Percentiles rank a stretch among this genome's conserved stretches.
Evolutionary conservation across 129 eudicot genomes (phyloP).

Genomic region (Gnaphalium uliginosum): DNA sequence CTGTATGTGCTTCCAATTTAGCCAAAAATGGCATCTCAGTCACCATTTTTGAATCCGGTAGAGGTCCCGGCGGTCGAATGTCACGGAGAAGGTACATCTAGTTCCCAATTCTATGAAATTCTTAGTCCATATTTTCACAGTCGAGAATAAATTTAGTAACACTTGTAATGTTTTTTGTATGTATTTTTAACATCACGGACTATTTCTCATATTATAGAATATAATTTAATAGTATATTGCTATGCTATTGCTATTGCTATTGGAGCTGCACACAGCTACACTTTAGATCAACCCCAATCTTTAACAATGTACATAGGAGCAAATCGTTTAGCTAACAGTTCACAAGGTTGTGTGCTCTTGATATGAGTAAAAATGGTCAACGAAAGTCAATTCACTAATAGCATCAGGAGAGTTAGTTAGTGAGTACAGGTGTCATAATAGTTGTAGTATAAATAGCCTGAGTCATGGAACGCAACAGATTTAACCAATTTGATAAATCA

Average conservation of each 20-base stretch:
- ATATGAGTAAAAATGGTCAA: too few relatives aligned
- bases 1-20: slow-evolving; percentile 82
- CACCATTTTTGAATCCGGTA: slow-evolving; percentile 75
- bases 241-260: neutral
- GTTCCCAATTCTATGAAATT: neutral
- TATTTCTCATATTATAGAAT: neutral
- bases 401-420: too few relatives aligned
- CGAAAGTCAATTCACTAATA: too few relatives aligned
- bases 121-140: neutral
- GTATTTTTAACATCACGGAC: neutral
- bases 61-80: slow-evolving; percentile 99
- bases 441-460: too few relatives aligned
- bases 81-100: slow-evolving; percentile 70
- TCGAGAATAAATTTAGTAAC: neutral
- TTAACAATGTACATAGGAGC: neutral
- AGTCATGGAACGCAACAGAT: too few relatives aligned
- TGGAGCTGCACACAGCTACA: neutral
- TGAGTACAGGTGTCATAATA: too few relatives aligned
- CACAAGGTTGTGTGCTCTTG: neutral
- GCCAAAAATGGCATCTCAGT: slow-evolving; percentile 82
- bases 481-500: too few relatives aligned
- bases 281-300: neutral
- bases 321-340: neutral
- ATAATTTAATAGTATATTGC: neutral
- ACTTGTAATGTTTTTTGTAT: neutral